Evolutionary conservation across 2,329 filamentous ascomycete genomes (phyloP), one percentile per base, ranked within the genome.

Genomic region (Talaromyces sp.): DNA sequence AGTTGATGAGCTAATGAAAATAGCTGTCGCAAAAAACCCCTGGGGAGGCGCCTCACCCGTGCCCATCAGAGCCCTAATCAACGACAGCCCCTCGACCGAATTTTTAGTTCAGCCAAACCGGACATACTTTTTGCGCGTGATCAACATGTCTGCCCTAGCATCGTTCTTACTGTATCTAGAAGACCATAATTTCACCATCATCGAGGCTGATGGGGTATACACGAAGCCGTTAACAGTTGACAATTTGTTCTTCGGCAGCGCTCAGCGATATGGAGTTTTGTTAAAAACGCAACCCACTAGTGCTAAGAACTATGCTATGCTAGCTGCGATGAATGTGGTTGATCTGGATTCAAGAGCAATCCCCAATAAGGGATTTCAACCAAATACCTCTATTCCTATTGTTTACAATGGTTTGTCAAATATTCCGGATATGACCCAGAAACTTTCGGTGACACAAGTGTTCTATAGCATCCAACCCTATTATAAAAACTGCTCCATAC

Each of bases 201-300:
- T 92, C 36, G 89, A 91, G 72, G 85, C 91, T 0, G 89, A 92
- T 69, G 89, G 89, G 6, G 80, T 90, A 8, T 91, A 89, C 66
- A 86, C 83, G 0, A 81, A 90, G 63, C 80, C 81, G 0, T 76
- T 81, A 0, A 82, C 84, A 63, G 84, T 87, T 0, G 78, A 83
- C 27, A 84, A 84, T 79, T 80, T 91, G 9, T 91, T 90, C 66
- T 67, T 92, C 6, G 78, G 85, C 14, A 83, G 87, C 12, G 89
- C 87, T 0, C 89, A 92, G 73, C 83, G 89, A 9, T 82, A 81
- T 66, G 74, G 75, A 6, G 71, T 84, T 4, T 68, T 85, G 2
- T 23, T 54, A n/a, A n/a, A 31, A 33, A 54, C 52, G 16, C 10
- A 16, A 1, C 52, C 52, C n/a, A 54, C 52, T 33, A 14, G 4